Evolutionary conservation across 768 basidiomycete genomes (phyloP).

Genomic region (Kwoniella sp.): DNA sequence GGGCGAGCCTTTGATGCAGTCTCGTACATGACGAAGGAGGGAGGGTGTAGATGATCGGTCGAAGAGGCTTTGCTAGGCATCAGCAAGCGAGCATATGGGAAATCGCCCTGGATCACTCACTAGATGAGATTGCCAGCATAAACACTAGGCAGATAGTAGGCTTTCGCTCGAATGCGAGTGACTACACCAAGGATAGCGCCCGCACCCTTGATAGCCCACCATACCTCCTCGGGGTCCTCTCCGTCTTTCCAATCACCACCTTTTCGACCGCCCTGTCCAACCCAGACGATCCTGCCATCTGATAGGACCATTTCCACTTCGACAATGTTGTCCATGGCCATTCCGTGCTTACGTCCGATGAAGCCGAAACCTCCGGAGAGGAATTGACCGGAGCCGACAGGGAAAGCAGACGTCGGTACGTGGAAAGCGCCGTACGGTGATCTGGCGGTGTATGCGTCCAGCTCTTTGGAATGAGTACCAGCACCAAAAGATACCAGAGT

Average conservation of each 20-base stretch:
- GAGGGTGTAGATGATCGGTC: constrained; percentile 82
- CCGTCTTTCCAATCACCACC: constrained; percentile 59
- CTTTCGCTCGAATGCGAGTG: constrained; percentile 85
- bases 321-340: constrained; percentile 86
- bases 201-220: constrained; percentile 59
- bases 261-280: constrained; percentile 71
- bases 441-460: constrained; percentile 74
- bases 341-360: constrained; percentile 75
- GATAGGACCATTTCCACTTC: constrained; percentile 91
- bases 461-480: constrained; percentile 79
- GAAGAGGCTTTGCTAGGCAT: constrained; percentile 67
- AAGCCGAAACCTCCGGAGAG: constrained; percentile 80
- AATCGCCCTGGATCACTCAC: constrained; percentile 60
- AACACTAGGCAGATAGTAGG: constrained; percentile 84
- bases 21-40: constrained; percentile 86
- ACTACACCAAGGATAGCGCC: constrained; percentile 81
- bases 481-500: constrained; percentile 75
- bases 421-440: constrained; percentile 52
- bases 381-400: constrained; percentile 57
- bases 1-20: constrained; percentile 86
- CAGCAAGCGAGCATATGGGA: constrained; percentile 1
- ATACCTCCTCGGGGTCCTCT: constrained; percentile 48
- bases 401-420: constrained; percentile 56
- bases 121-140: constrained; percentile 92
- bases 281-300: constrained; percentile 80